These are phyloP conservation scores for Halophytophthora batemanensis DNA, from an alignment of 352 stramenopile species.

Conservation along the genomic window DNA sequence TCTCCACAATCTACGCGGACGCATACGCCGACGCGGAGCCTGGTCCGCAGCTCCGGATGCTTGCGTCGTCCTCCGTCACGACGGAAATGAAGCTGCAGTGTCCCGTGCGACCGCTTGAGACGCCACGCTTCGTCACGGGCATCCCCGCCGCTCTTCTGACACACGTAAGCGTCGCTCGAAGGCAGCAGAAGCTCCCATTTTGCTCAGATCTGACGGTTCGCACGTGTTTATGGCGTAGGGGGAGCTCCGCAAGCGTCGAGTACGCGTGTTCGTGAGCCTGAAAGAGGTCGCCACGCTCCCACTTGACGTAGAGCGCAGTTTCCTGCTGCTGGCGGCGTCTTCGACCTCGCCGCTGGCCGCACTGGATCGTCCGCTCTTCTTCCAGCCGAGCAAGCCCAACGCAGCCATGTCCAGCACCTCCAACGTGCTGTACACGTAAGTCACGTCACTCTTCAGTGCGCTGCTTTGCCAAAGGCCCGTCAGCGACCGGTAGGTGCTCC, in stretches of 20 bases:
- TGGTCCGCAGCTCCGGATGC: slow-evolving; percentile 40
- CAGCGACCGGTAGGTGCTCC: neutral
- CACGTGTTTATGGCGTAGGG: slow-evolving; percentile 19
- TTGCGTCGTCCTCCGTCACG: slow-evolving; percentile 35
- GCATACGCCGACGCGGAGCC: slow-evolving; percentile 18
- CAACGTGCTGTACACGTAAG: slow-evolving; percentile 64
- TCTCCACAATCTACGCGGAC: slow-evolving; percentile 54
- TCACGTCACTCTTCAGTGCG: neutral
- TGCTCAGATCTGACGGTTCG: neutral
- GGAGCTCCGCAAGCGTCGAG: slow-evolving; percentile 45
- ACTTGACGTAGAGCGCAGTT: slow-evolving; percentile 43
- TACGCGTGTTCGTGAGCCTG: slow-evolving; percentile 58
- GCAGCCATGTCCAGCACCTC: slow-evolving; percentile 5
- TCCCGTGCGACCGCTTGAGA: slow-evolving; percentile 43
- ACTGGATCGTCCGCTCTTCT: slow-evolving; percentile 40
- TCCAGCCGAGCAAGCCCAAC: slow-evolving; percentile 13
- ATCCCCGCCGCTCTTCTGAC: slow-evolving; percentile 57
- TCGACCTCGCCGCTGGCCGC: slow-evolving; percentile 21
- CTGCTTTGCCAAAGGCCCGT: neutral
- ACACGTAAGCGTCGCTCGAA: slow-evolving; percentile 27
- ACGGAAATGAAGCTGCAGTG: slow-evolving; percentile 25
- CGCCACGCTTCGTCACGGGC: slow-evolving; percentile 52
- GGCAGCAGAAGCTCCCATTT: neutral
- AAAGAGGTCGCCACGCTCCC: slow-evolving; percentile 35
- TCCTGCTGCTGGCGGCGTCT: slow-evolving; percentile 32